These are phyloP conservation scores for Phytopythium ostracodes DNA, from an alignment of 352 stramenopile genomes.

Conservation along the genomic window DNA sequence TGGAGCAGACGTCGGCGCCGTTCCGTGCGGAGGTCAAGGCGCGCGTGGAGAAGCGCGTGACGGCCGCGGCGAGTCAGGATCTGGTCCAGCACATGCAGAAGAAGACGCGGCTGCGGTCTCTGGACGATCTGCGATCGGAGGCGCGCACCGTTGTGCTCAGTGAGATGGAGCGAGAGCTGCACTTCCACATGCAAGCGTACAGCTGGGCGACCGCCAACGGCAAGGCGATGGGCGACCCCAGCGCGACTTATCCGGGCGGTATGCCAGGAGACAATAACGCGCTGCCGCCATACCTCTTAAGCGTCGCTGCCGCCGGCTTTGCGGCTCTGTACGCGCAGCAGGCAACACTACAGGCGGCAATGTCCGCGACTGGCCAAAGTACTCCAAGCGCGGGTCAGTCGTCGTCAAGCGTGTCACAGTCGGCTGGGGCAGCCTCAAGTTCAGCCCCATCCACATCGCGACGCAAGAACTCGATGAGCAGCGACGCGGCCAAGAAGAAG, in stretches of 20 bases:
- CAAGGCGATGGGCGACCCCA: constrained; percentile 11
- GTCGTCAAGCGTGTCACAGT: neutral
- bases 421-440: neutral
- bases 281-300: constrained; percentile 54
- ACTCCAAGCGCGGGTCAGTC: neutral
- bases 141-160: constrained; percentile 53
- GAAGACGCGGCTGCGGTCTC: constrained; percentile 68
- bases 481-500: neutral
- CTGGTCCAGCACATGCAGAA: constrained; percentile 83
- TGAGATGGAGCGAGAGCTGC: constrained; percentile 72
- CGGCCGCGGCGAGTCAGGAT: constrained; percentile 59
- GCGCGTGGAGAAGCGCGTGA: constrained; percentile 79
- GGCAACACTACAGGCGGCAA: constrained; percentile 28
- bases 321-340: constrained; percentile 57
- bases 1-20: constrained; percentile 64
- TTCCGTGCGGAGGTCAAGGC: constrained; percentile 67
- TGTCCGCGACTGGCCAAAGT: neutral
- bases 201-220: constrained; percentile 49
- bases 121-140: constrained; percentile 65
- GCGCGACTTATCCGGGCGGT: constrained; percentile 2
- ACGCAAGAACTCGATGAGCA: constrained; percentile 1
- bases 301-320: constrained; percentile 52
- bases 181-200: constrained; percentile 67
- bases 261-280: constrained; percentile 16
- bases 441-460: neutral